These are phyloP conservation scores for Fusarium bulbicola DNA, from an alignment of 2,329 filamentous ascomycete genomes.

Conservation along the genomic window DNA sequence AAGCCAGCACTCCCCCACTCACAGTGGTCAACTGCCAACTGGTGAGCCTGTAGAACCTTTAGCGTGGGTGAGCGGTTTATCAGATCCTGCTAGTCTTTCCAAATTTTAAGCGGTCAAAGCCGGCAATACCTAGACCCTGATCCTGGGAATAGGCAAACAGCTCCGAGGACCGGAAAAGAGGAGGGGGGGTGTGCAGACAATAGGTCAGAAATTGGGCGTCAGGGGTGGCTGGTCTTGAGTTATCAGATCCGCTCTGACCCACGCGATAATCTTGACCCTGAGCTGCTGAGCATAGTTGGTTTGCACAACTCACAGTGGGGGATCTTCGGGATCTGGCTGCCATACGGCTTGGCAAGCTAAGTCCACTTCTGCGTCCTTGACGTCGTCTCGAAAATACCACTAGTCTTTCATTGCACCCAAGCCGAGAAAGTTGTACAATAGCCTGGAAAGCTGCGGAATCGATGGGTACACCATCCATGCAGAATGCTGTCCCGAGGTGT, in stretches of 20 bases:
- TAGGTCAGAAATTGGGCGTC: background rate
- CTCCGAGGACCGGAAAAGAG: constrained; percentile 24
- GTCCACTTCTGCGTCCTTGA: constrained; percentile 12
- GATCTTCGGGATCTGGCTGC: constrained; percentile 8
- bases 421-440: constrained; percentile 1
- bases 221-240: constrained; percentile 21
- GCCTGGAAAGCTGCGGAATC: constrained; percentile 9
- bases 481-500: background rate
- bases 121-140: background rate
- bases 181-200: constrained; percentile 8
- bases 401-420: constrained; percentile 1
- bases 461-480: constrained; percentile 5
- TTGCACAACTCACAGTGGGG: constrained; percentile 8
- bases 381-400: constrained; percentile 2
- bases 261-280: constrained; percentile 19
- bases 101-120: constrained; percentile 9
- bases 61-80: constrained; percentile 30
- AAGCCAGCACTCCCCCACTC: background rate
- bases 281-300: constrained; percentile 6
- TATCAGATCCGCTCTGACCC: constrained; percentile 42
- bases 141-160: background rate
- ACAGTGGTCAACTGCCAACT: background rate
- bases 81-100: constrained; percentile 19
- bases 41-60: background rate
- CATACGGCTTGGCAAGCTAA: constrained; percentile 5